Percentiles rank a stretch among this genome's conserved stretches.
Evolutionary conservation across 495 filamentous ascomycete species (phyloP).

Genomic region (Penicillium diatomitis): DNA sequence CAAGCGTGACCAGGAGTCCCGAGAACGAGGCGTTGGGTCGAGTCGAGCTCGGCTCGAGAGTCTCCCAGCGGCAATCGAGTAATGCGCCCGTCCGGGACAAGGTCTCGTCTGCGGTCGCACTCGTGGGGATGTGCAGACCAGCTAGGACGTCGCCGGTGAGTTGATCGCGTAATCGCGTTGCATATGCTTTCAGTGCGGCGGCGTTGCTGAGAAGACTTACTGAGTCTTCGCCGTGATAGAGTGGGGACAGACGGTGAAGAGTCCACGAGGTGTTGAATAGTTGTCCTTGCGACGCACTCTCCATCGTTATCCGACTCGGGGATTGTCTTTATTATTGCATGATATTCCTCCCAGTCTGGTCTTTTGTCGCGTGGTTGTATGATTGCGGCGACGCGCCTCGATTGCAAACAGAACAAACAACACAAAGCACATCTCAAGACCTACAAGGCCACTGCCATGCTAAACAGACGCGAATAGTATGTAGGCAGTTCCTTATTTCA

Average conservation of each 20-base stretch:
- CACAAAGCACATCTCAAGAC: background rate
- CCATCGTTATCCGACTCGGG: conserved; percentile 11
- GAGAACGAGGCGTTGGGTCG: conserved; percentile 4
- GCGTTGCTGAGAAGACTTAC: conserved; percentile 27
- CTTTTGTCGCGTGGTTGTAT: background rate
- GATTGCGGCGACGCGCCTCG: conserved; percentile 11
- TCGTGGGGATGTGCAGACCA: conserved; percentile 27
- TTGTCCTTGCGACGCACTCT: conserved; percentile 14
- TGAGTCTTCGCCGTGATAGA: conserved; percentile 38
- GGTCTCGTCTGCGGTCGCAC: conserved; percentile 25
- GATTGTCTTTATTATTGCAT: too few species aligned
- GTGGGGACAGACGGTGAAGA: conserved; percentile 46
- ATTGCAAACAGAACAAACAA: conserved; percentile 23
- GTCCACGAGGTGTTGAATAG: conserved; percentile 49
- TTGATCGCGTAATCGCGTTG: conserved; percentile 42
- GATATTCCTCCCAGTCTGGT: too few species aligned
- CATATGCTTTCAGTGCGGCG: conserved; percentile 36
- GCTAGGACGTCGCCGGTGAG: conserved; percentile 43
- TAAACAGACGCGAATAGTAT: too few species aligned
- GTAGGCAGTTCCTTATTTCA: too few species aligned
- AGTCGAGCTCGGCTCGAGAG: conserved; percentile 17
- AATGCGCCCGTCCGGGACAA: conserved; percentile 40
- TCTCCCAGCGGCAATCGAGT: conserved; percentile 37
- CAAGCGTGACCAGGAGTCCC: conserved; percentile 37
- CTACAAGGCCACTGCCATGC: too few species aligned